Evolutionary conservation across 2,329 filamentous ascomycete genomes (phyloP).

Genomic region (Aschersonia sp.): DNA sequence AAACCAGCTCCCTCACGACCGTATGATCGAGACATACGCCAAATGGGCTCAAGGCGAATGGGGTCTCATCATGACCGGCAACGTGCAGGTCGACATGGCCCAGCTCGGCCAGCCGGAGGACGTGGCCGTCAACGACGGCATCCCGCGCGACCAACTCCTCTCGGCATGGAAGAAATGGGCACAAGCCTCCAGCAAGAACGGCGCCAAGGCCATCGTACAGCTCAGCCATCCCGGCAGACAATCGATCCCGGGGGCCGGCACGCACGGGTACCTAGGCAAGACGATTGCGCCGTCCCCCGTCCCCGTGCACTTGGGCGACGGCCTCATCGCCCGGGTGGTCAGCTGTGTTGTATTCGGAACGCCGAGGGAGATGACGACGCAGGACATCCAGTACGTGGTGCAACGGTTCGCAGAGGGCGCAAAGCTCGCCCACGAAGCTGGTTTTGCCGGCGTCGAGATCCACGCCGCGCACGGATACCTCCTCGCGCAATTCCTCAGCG

Average conservation of each 20-base stretch:
- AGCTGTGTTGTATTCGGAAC: constrained; percentile 30
- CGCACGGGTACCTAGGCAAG: constrained; percentile 19
- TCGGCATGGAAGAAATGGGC: constrained; percentile 24
- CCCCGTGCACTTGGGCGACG: constrained; percentile 23
- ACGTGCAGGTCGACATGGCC: constrained; percentile 26
- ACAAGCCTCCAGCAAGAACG: constrained; percentile 12
- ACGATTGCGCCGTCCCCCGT: constrained; percentile 28
- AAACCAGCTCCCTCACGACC: constrained; percentile 26
- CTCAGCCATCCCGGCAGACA: constrained; percentile 33
- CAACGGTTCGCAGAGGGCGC: constrained; percentile 38
- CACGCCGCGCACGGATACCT: constrained; percentile 43
- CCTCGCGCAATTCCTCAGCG: constrained; percentile 38
- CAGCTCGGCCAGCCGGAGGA: constrained; percentile 22
- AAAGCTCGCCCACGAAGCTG: constrained; percentile 28
- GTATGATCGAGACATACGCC: constrained; percentile 30
- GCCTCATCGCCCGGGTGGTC: constrained; percentile 17
- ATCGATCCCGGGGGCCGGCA: constrained; percentile 22
- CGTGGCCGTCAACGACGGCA: constrained; percentile 15
- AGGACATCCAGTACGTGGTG: constrained; percentile 39
- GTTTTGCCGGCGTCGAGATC: constrained; percentile 29
- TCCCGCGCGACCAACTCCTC: constrained; percentile 13
- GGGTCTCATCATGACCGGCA: constrained; percentile 37
- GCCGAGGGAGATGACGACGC: constrained; percentile 38
- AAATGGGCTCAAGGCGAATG: constrained; percentile 39
- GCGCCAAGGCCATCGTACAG: constrained; percentile 26